phyloP scores from a whole-genome alignment of 2,329 filamentous ascomycete species.

The Ciborinia camelliae region DNA sequence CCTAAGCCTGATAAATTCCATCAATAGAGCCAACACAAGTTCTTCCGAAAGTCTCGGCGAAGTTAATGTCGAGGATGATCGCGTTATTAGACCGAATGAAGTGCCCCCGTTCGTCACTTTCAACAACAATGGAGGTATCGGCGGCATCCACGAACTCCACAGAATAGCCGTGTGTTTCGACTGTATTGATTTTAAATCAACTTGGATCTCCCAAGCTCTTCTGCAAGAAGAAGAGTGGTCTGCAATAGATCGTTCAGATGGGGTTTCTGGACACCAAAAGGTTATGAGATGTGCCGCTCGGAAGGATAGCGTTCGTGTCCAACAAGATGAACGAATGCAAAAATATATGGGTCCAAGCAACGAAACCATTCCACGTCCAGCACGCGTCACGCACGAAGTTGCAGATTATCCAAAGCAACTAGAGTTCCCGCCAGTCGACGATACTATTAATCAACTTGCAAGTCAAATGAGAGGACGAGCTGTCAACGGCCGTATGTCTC shows the following conservation, averaged over 20 bases:
- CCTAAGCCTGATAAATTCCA: neutral
- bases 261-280: neutral
- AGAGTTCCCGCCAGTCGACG: neutral
- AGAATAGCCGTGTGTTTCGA: neutral
- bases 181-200: neutral
- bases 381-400: neutral
- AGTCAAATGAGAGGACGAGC: neutral
- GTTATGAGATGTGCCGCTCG: neutral
- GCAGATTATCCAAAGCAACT: neutral
- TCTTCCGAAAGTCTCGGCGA: neutral
- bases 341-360: slow-evolving; percentile 2
- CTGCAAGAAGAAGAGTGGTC: neutral
- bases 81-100: neutral
- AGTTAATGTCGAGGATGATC: neutral
- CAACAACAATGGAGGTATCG: neutral
- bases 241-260: neutral
- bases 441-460: neutral
- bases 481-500: neutral
- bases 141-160: neutral
- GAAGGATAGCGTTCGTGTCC: neutral
- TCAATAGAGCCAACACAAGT: neutral
- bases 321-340: neutral
- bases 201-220: neutral
- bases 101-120: neutral
- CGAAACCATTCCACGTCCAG: neutral